Evolutionary conservation across 257 asterid species (phyloP).

Genomic region (Solanum tacnaense): DNA sequence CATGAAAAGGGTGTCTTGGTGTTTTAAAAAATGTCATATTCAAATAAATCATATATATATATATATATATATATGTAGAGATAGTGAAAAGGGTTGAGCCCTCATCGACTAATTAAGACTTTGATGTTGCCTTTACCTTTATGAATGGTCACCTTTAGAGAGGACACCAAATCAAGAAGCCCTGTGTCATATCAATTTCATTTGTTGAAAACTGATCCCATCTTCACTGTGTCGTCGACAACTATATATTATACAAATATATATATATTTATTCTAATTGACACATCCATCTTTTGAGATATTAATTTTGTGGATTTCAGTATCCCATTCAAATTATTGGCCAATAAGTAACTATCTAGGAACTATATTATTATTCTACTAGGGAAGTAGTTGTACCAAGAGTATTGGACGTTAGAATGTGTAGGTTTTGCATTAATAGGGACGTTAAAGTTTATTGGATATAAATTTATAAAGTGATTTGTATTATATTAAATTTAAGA

Average conservation of each 20-base stretch:
- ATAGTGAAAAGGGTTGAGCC: neutral
- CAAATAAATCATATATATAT: constrained; percentile 2
- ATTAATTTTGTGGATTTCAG: neutral
- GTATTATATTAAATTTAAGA: no score
- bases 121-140: neutral
- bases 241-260: neutral
- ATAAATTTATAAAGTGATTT: no score
- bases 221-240: neutral
- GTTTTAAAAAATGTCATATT: constrained; percentile 30
- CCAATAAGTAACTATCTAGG: neutral
- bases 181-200: constrained; percentile 5
- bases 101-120: constrained; percentile 7
- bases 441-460: no score
- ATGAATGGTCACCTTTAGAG: constrained; percentile 16
- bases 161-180: constrained; percentile 11
- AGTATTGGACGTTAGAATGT: neutral
- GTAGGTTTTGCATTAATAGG: neutral
- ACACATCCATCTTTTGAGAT: neutral
- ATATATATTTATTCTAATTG: neutral
- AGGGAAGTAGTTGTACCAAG: neutral
- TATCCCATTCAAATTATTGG: neutral
- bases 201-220: neutral
- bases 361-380: neutral
- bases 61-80: neutral
- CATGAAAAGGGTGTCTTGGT: neutral